Conservation (phyloP, 768 basidiomycete species). For the Gloeostereum incarnatum region DNA sequence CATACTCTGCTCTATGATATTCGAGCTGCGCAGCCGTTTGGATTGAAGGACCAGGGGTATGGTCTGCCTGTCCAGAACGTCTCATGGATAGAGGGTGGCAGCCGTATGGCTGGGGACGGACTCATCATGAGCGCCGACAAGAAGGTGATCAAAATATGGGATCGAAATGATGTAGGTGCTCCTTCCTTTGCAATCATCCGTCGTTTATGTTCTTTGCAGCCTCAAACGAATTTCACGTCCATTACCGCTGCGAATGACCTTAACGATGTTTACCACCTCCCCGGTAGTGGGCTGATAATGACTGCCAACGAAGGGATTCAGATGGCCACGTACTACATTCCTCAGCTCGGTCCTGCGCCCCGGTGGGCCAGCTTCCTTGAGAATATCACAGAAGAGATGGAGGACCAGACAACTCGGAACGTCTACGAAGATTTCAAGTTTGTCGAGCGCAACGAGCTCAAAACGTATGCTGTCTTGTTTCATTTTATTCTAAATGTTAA, state of each 20-base stretch:
- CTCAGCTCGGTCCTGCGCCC: slow-evolving; percentile 93
- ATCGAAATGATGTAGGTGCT: slow-evolving; percentile 62
- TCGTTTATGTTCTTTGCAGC: slow-evolving; percentile 41
- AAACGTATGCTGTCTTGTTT: slow-evolving; percentile 47
- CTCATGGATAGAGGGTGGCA: slow-evolving; percentile 84
- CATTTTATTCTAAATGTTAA: background rate
- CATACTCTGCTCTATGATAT: slow-evolving; percentile 94
- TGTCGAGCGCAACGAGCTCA: slow-evolving; percentile 78
- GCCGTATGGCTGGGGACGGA: slow-evolving; percentile 76
- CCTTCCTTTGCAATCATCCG: slow-evolving; percentile 2
- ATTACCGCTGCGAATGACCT: slow-evolving; percentile 87
- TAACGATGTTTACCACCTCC: slow-evolving; percentile 85
- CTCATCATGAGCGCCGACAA: slow-evolving; percentile 89
- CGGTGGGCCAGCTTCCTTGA: slow-evolving; percentile 98
- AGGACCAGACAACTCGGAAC: slow-evolving; percentile 70
- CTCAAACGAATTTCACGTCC: slow-evolving; percentile 80
- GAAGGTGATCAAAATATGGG: slow-evolving; percentile 98
- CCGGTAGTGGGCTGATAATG: slow-evolving; percentile 82
- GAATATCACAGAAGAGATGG: slow-evolving; percentile 98
- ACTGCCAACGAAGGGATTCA: slow-evolving; percentile 96
- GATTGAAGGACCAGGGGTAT: slow-evolving; percentile 94
- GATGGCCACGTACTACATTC: slow-evolving; percentile 91
- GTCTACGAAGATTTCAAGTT: slow-evolving; percentile 98
- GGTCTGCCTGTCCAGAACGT: slow-evolving; percentile 83
- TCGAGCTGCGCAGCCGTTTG: slow-evolving; percentile 74